phyloP scores from a whole-genome alignment of 257 asterid genomes.

The Echites panduratus region DNA sequence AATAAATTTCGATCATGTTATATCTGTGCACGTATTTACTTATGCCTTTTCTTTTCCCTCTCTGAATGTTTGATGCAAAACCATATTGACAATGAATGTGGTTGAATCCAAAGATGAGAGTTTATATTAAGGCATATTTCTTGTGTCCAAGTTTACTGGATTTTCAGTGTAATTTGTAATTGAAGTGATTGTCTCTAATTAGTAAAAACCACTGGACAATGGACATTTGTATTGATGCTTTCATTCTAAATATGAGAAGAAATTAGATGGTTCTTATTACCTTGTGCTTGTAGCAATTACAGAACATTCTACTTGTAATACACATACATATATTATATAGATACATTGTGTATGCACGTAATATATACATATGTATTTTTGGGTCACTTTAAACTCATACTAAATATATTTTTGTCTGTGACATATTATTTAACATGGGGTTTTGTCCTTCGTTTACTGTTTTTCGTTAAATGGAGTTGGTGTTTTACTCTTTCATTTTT shows the following conservation, averaged over 20 bases:
- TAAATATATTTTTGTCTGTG: background rate
- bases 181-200: background rate
- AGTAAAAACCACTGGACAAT: too few species aligned
- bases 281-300: too few species aligned
- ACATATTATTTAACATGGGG: background rate
- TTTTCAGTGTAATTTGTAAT: background rate
- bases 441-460: background rate
- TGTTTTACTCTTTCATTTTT: constrained; percentile 11
- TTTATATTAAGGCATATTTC: background rate
- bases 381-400: background rate
- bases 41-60: background rate
- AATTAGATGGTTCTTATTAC: background rate
- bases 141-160: background rate
- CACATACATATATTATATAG: too few species aligned
- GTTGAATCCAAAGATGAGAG: background rate
- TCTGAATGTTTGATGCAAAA: background rate
- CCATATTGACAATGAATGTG: background rate
- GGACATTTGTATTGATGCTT: background rate
- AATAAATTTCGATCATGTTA: background rate
- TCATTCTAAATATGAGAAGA: background rate
- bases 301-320: background rate
- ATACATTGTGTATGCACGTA: too few species aligned
- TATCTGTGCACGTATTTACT: background rate
- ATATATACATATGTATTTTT: background rate
- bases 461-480: background rate